Conservation (phyloP, 257 asterid species). For the Scutellaria galericulata region DNA sequence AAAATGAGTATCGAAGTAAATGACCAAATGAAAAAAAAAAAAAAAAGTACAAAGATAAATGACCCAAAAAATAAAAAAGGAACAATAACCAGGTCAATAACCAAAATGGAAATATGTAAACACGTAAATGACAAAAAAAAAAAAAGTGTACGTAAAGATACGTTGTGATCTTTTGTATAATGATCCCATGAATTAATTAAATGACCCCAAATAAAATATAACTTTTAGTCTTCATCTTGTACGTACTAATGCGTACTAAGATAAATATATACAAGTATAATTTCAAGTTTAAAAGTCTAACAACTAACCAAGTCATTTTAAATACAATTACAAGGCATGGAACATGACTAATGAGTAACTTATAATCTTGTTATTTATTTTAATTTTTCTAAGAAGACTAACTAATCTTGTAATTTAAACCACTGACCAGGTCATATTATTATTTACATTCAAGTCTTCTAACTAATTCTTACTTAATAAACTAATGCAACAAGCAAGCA, state of each 20-base stretch:
- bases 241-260: neutral
- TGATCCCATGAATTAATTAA: neutral
- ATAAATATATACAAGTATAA: neutral
- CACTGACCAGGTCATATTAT: constrained; percentile 19
- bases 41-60: too few relatives aligned
- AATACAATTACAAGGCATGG: constrained; percentile 4
- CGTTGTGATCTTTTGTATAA: too few relatives aligned
- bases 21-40: too few relatives aligned
- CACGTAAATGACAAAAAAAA: too few relatives aligned
- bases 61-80: too few relatives aligned
- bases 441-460: neutral
- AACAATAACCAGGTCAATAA: too few relatives aligned
- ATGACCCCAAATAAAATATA: neutral
- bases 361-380: neutral
- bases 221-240: neutral
- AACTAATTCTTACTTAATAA: constrained; percentile 24
- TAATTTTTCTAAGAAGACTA: neutral
- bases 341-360: neutral
- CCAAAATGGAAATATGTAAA: too few relatives aligned
- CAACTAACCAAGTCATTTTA: constrained; percentile 21
- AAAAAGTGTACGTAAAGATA: too few relatives aligned
- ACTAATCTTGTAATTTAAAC: constrained; percentile 8
- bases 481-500: neutral
- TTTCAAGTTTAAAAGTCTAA: constrained; percentile 10
- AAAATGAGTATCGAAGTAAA: too few relatives aligned